Conservation (phyloP, 1,284 basidiomycete species). For the Sporisorium scitamineum region DNA sequence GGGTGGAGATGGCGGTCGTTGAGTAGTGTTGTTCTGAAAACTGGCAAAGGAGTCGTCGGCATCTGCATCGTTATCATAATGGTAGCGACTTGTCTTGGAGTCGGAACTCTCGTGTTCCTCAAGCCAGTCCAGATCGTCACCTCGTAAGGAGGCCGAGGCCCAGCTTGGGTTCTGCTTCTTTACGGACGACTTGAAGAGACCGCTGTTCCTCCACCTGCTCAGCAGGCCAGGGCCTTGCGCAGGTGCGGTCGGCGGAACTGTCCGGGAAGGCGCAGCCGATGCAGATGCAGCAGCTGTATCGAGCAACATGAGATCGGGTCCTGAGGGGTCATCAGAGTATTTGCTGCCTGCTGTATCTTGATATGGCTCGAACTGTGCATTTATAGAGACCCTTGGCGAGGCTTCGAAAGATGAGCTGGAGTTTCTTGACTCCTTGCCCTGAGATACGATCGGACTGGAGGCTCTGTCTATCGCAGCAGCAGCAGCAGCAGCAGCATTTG, state of each 20-base stretch:
- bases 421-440: conserved; percentile 10
- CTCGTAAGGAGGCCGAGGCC: conserved; percentile 16
- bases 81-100: conserved; percentile 12
- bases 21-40: conserved; percentile 11
- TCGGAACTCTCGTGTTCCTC: conserved; percentile 35
- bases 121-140: conserved; percentile 44
- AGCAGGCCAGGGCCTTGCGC: conserved; percentile 28
- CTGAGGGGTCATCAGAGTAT: conserved; percentile 39
- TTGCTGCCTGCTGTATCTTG: conserved; percentile 18
- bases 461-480: background rate
- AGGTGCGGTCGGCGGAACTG: conserved; percentile 1
- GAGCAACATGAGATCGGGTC: conserved; percentile 43
- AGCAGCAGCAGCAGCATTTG: background rate
- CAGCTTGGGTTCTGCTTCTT: conserved; percentile 24
- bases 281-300: conserved; percentile 18
- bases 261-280: background rate
- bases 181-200: conserved; percentile 29
- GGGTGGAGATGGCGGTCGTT: conserved; percentile 4
- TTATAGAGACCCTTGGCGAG: conserved; percentile 3
- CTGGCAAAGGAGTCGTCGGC: conserved; percentile 31
- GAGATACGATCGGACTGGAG: background rate
- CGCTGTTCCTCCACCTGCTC: conserved; percentile 40
- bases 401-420: conserved; percentile 10
- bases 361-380: conserved; percentile 25
- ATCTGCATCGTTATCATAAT: conserved; percentile 27